Evolutionary conservation across 1,284 basidiomycete genomes (phyloP).

Genomic region (Fomes fomentarius): DNA sequence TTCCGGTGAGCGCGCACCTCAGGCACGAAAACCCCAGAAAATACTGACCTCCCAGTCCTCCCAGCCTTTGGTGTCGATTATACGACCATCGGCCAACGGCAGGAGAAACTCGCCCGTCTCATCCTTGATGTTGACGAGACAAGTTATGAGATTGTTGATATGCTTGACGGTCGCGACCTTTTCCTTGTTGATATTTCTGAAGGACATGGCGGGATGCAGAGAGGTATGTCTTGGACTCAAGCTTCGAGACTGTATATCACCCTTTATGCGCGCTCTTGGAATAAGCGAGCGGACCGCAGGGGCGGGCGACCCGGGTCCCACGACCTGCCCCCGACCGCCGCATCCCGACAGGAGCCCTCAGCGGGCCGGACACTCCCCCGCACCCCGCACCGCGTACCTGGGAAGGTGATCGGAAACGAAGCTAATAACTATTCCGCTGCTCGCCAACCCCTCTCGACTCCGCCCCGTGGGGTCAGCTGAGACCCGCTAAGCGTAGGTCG

Average conservation of each 20-base stretch:
- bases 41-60: slow-evolving; percentile 58
- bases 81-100: slow-evolving; percentile 54
- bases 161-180: slow-evolving; percentile 38
- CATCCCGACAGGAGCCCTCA: too few relatives aligned
- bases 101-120: slow-evolving; percentile 60
- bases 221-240: slow-evolving; percentile 25
- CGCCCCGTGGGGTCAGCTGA: slow-evolving; percentile 6
- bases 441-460: background rate
- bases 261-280: background rate
- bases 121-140: slow-evolving; percentile 64
- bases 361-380: background rate
- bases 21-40: background rate
- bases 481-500: background rate
- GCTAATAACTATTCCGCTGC: background rate
- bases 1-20: background rate
- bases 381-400: background rate
- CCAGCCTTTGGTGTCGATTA: slow-evolving; percentile 72
- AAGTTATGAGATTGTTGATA: slow-evolving; percentile 54
- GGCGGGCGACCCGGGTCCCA: too few relatives aligned
- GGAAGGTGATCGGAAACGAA: background rate
- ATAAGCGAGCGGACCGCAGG: background rate
- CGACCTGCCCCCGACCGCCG: too few relatives aligned
- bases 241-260: background rate
- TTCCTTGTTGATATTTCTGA: slow-evolving; percentile 12
- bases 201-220: slow-evolving; percentile 18